Percentiles rank a stretch among this genome's conserved stretches.
Evolutionary conservation across 345 rosid species (phyloP).

Genomic region (Passiflora organensis): DNA sequence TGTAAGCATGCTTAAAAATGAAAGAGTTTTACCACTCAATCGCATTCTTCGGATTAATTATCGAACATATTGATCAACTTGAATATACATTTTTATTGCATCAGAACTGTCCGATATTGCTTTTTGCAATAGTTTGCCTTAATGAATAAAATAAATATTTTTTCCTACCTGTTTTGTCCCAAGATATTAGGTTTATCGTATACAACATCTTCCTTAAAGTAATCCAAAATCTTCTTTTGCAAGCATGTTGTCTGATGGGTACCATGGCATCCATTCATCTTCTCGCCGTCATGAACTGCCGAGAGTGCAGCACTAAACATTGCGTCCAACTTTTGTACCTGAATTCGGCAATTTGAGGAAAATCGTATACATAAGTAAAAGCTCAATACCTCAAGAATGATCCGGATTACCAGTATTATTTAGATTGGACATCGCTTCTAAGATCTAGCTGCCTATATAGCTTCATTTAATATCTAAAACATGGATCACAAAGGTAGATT

Average conservation of each 20-base stretch:
- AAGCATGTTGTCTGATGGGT: constrained; percentile 49
- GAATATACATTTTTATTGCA: too few species aligned
- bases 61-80: background rate
- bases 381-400: too few species aligned
- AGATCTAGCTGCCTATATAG: background rate
- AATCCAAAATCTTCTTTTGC: constrained; percentile 51
- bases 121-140: too few species aligned
- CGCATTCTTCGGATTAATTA: too few species aligned
- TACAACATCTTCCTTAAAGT: constrained; percentile 37
- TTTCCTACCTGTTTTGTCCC: constrained; percentile 43
- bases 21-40: too few species aligned
- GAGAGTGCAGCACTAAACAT: constrained; percentile 42
- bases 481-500: too few species aligned
- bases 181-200: constrained; percentile 28
- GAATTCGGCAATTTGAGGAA: constrained; percentile 3
- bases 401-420: background rate
- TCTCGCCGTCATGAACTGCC: constrained; percentile 40
- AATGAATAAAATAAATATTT: background rate
- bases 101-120: too few species aligned
- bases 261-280: constrained; percentile 37
- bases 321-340: constrained; percentile 50
- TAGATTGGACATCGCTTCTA: background rate
- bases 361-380: too few species aligned
- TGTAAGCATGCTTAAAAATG: too few species aligned
- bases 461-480: background rate